These are phyloP conservation scores for Eremochloa ophiuroides DNA, from an alignment of 176 grass and related monocot species.

Conservation along the genomic window DNA sequence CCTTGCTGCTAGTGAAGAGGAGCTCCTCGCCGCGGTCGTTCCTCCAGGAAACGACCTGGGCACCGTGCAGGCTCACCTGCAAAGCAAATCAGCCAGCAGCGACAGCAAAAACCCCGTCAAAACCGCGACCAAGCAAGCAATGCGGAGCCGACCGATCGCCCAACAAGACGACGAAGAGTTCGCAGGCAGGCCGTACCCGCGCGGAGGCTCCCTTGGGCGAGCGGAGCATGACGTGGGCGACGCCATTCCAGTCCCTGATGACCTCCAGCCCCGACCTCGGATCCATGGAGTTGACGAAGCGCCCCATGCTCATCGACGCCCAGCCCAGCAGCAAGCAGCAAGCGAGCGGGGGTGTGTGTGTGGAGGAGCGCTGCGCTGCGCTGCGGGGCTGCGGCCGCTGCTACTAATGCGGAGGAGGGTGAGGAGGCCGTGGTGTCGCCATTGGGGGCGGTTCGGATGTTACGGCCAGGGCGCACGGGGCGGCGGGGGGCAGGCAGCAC, in stretches of 20 bases:
- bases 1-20: slow-evolving; percentile 97
- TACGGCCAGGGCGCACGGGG: slow-evolving; percentile 9
- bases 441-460: slow-evolving; percentile 43
- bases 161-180: background rate
- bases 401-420: background rate
- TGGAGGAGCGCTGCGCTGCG: background rate
- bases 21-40: slow-evolving; percentile 89
- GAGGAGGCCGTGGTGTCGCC: slow-evolving; percentile 18
- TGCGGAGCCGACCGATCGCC: no score
- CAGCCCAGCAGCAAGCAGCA: background rate
- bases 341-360: background rate
- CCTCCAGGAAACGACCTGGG: slow-evolving; percentile 88
- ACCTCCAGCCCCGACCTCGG: slow-evolving; percentile 55
- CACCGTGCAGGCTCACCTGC: slow-evolving; percentile 93
- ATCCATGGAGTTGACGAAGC: slow-evolving; percentile 32
- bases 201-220: slow-evolving; percentile 65
- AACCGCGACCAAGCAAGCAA: no score
- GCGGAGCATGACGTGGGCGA: slow-evolving; percentile 61
- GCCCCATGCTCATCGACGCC: slow-evolving; percentile 45
- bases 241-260: slow-evolving; percentile 58
- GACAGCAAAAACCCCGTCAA: background rate
- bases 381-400: background rate
- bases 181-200: slow-evolving; percentile 32
- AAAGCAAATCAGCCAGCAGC: background rate
- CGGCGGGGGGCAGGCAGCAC: background rate